Evolutionary conservation across 2,329 filamentous ascomycete species (phyloP).

Genomic region (Berkeleyomyces basicola): DNA sequence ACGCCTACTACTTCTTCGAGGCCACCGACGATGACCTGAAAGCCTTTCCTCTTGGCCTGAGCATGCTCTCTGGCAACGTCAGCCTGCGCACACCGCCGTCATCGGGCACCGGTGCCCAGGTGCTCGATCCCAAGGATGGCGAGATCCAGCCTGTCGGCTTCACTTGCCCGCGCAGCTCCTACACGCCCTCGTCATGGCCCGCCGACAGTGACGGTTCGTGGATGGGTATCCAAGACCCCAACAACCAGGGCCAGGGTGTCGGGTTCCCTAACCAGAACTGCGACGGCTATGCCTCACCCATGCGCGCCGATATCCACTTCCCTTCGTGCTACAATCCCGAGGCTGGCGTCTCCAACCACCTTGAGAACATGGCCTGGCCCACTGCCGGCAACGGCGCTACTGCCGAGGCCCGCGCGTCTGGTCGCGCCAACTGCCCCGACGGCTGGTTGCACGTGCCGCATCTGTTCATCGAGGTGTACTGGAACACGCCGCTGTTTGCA

Average conservation of each 20-base stretch:
- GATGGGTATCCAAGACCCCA: slow-evolving; percentile 37
- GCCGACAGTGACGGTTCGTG: slow-evolving; percentile 34
- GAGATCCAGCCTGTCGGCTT: slow-evolving; percentile 38
- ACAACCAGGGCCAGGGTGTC: slow-evolving; percentile 38
- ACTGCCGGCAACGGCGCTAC: slow-evolving; percentile 23
- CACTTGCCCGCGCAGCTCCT: slow-evolving; percentile 41
- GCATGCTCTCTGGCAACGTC: slow-evolving; percentile 53
- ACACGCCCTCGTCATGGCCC: slow-evolving; percentile 35
- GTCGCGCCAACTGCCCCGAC: slow-evolving; percentile 36
- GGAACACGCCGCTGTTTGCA: slow-evolving; percentile 37
- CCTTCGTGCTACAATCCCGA: slow-evolving; percentile 57
- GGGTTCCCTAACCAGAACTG: slow-evolving; percentile 59
- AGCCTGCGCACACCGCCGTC: slow-evolving; percentile 39
- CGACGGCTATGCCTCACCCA: slow-evolving; percentile 42
- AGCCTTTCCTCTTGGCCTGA: slow-evolving; percentile 53
- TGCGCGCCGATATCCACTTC: slow-evolving; percentile 53
- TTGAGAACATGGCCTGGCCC: slow-evolving; percentile 52
- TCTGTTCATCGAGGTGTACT: slow-evolving; percentile 44
- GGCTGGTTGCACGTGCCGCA: slow-evolving; percentile 40
- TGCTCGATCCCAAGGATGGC: slow-evolving; percentile 36
- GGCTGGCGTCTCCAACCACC: slow-evolving; percentile 40
- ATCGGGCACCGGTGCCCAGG: slow-evolving; percentile 28
- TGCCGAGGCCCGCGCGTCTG: slow-evolving; percentile 19
- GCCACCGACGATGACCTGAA: slow-evolving; percentile 46
- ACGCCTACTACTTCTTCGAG: slow-evolving; percentile 62